A percentile compares a stretch with the other conserved stretches of the same genome.
These are phyloP conservation scores for Globisporangium recalcitrans DNA, from an alignment of 352 stramenopile species.

Conservation along the genomic window DNA sequence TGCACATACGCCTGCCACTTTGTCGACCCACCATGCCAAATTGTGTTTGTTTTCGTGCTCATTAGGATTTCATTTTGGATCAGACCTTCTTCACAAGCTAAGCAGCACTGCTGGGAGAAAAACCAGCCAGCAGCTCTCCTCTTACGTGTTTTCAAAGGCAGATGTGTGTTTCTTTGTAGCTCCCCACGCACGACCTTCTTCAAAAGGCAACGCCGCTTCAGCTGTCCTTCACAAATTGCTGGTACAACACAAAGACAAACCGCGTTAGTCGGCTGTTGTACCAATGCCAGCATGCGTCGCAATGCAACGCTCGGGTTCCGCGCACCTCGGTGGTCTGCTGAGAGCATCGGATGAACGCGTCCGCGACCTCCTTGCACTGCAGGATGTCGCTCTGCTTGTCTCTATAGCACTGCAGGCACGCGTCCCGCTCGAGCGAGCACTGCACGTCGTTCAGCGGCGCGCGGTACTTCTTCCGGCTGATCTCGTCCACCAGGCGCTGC, in stretches of 20 bases:
- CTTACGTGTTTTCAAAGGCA: background rate
- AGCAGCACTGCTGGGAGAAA: background rate
- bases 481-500: slow-evolving; percentile 66
- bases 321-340: slow-evolving; percentile 75
- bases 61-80: slow-evolving; percentile 1
- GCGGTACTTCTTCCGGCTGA: slow-evolving; percentile 83
- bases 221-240: slow-evolving; percentile 73
- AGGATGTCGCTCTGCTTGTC: slow-evolving; percentile 76
- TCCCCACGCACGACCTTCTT: background rate
- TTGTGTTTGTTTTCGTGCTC: background rate
- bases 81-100: background rate
- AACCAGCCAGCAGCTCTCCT: background rate
- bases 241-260: background rate
- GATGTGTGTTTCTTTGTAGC: background rate
- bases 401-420: slow-evolving; percentile 85
- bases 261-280: background rate
- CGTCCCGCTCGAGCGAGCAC: slow-evolving; percentile 69
- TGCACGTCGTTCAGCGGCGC: slow-evolving; percentile 78
- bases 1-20: background rate
- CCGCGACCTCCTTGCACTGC: slow-evolving; percentile 81
- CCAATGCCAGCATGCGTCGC: too few species aligned
- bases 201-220: slow-evolving; percentile 8
- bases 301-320: background rate
- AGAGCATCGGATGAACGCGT: slow-evolving; percentile 78
- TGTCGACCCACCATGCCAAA: too few species aligned